Evolutionary conservation across 805 yeast species (phyloP), one percentile per base, ranked within the genome.

Genomic region (Wickerhamiella alocasiicola): DNA sequence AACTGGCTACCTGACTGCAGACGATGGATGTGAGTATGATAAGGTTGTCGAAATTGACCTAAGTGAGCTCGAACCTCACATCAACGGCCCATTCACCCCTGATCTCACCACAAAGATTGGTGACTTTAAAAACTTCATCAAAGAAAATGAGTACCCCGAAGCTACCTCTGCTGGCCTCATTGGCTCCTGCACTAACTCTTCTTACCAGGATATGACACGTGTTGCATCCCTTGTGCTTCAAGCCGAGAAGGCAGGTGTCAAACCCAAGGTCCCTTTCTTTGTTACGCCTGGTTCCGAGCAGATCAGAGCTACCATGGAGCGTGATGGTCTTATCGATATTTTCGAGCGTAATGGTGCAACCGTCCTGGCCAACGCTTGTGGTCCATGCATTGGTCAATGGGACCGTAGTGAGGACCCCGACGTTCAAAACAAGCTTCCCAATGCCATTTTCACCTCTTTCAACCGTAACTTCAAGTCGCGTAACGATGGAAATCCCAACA

Each of bases 351-450:
- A 77, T 54, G 97, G 97, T 46, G 98, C 95, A 52, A 71, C 74
- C 45, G 94, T 88, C 33, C 71, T 88, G 53, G 95, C 97, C 41
- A 88, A 88, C 62, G 98, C 98, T 16, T 88, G 98, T 72, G 98
- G 98, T 52, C 98, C 97, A 56, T 88, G 98, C 70, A 88, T 88
- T 59, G 98, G 98, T 44, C 98, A 88, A 70, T 88, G 98, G 98
- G 95, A 91, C 62, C 81, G 97, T 69, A 51, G 59, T 26, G 65
- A 59, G 43, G 57, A 59, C 39, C 70, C 72, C 49, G 94, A 82
- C 58, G 72, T 81, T 32, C 62, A 72, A 35, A 75, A 76, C 59
- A 66, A 70, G 40, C 84, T 78, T 49, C 69, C 70, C 54, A 87
- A 85, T 64, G 82, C 97, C 41, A 91, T 88, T 52, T 87, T 88